Evolutionary conservation across 2,329 filamentous ascomycete species (phyloP).

Genomic region (Pseudogymnoascus pannorum): DNA sequence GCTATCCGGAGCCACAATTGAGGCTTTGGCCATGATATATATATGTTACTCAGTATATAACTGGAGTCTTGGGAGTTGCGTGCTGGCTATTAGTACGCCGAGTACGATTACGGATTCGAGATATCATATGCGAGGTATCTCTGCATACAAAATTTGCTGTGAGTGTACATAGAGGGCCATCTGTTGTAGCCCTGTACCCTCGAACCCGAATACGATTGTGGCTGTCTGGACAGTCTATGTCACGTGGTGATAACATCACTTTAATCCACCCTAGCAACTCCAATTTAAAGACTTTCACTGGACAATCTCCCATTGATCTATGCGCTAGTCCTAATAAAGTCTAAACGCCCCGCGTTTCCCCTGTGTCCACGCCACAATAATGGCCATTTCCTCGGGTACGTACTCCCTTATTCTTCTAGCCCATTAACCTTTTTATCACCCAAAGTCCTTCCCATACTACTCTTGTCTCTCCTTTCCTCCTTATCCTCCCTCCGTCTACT

Average conservation of each 20-base stretch:
- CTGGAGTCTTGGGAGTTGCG: background rate
- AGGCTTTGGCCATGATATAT: background rate
- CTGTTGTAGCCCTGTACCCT: background rate
- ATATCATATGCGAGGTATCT: background rate
- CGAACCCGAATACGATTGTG: conserved; percentile 1
- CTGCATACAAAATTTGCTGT: background rate
- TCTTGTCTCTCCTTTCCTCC: background rate
- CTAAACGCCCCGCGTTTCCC: background rate
- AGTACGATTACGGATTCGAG: conserved; percentile 6
- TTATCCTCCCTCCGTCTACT: background rate
- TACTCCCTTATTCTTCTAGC: conserved; percentile 5
- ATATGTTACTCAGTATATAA: background rate
- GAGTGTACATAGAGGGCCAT: background rate
- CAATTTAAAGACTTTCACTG: background rate
- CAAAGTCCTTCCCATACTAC: background rate
- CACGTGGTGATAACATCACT: background rate
- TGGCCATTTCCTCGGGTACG: background rate
- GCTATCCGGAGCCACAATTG: background rate
- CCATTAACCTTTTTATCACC: background rate
- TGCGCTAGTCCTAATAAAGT: background rate
- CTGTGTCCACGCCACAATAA: background rate
- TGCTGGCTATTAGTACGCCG: background rate
- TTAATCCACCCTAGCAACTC: background rate
- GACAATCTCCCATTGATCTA: background rate
- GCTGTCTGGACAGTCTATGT: background rate